A percentile compares a stretch with the other conserved stretches of the same genome.
Evolutionary conservation across 108 stramenopile genomes (phyloP).

Genomic region (Nitzschia palea): DNA sequence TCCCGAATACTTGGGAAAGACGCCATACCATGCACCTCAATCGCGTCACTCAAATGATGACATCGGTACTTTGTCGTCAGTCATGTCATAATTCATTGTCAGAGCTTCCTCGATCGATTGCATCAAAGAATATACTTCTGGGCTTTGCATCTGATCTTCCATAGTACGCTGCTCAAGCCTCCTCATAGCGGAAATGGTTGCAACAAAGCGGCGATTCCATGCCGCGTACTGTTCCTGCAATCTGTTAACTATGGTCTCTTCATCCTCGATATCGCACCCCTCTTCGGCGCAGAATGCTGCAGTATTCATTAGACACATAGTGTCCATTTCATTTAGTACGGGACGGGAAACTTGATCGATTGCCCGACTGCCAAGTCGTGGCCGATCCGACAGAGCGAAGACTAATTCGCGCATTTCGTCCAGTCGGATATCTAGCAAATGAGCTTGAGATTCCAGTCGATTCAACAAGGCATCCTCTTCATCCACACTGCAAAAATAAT

Average conservation of each 20-base stretch:
- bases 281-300: not conserved
- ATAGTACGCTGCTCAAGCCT: not conserved
- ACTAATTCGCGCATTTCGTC: not conserved
- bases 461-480: not conserved
- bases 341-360: not conserved
- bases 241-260: not conserved
- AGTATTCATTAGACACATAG: not conserved
- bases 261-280: not conserved
- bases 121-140: not conserved
- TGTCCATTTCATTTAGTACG: conserved; percentile 1
- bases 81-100: not conserved
- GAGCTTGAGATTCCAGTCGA: not conserved
- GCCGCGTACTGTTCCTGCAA: not conserved
- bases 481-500: not conserved
- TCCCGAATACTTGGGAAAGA: no score
- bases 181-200: not conserved
- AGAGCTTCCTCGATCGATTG: not conserved
- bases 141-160: not conserved
- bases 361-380: not conserved
- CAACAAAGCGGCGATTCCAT: not conserved
- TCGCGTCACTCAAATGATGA: not conserved
- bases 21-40: no score
- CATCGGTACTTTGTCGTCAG: not conserved
- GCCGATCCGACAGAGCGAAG: not conserved
- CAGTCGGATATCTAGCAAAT: not conserved